A percentile compares a stretch with the other conserved stretches of the same genome.
Evolutionary conservation across 2,329 filamentous ascomycete genomes (phyloP).

Genomic region (Xylariaceae sp.): DNA sequence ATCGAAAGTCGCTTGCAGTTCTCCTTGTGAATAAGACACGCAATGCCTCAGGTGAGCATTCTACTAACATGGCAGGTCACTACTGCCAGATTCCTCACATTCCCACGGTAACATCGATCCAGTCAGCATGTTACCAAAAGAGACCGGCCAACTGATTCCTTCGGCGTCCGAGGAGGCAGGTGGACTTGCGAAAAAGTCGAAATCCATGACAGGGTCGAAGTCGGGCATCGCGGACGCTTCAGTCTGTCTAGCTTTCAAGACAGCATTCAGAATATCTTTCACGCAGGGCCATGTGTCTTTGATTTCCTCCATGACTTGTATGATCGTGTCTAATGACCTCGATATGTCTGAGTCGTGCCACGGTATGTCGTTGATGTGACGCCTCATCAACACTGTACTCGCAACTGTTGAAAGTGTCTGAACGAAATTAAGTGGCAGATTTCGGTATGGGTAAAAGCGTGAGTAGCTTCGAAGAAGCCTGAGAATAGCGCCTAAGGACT

Average conservation of each 20-base stretch:
- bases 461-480: constrained; percentile 42
- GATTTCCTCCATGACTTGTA: constrained; percentile 49
- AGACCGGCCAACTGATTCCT: constrained; percentile 8
- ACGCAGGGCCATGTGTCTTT: constrained; percentile 47
- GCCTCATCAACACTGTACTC: constrained; percentile 44
- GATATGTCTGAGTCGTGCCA: constrained; percentile 45
- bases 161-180: constrained; percentile 6
- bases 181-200: constrained; percentile 18
- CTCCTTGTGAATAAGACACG: no score
- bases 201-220: constrained; percentile 21
- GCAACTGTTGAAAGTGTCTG: constrained; percentile 46
- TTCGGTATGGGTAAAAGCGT: constrained; percentile 40
- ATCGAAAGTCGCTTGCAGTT: no score
- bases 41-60: no score
- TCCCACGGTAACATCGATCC: constrained; percentile 11
- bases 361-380: constrained; percentile 37
- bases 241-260: constrained; percentile 20
- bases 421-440: constrained; percentile 45
- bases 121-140: constrained; percentile 13
- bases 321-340: constrained; percentile 44
- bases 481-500: constrained; percentile 43
- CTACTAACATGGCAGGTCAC: neutral
- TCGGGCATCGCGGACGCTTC: constrained; percentile 10
- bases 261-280: constrained; percentile 37
- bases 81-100: constrained; percentile 1